Conservation (phyloP, 345 rosid species). For the Streptanthus diversifolius region DNA sequence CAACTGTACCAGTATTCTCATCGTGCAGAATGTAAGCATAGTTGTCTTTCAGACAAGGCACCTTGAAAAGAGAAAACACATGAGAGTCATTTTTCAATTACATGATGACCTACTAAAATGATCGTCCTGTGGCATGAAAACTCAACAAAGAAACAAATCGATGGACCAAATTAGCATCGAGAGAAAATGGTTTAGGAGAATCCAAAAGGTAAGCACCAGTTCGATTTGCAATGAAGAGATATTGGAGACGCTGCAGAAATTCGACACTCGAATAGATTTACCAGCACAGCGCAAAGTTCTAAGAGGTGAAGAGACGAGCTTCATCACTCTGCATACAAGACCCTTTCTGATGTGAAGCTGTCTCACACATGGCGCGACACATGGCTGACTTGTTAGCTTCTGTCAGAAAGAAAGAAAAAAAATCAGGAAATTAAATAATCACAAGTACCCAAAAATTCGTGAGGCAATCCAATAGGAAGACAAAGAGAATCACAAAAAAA, state of each 20-base stretch:
- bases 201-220: slow-evolving; percentile 47
- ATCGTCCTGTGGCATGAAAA: neutral
- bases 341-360: slow-evolving; percentile 85
- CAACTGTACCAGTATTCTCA: slow-evolving; percentile 92
- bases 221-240: slow-evolving; percentile 83
- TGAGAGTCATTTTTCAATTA: neutral
- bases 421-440: too few relatives aligned
- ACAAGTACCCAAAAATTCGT: too few relatives aligned
- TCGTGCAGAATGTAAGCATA: slow-evolving; percentile 92
- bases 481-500: neutral
- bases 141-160: neutral
- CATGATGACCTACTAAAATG: neutral
- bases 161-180: neutral
- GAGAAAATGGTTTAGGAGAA: neutral
- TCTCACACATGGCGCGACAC: slow-evolving; percentile 67
- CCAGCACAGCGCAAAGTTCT: slow-evolving; percentile 83
- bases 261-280: slow-evolving; percentile 67
- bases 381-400: slow-evolving; percentile 50
- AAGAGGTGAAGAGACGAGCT: slow-evolving; percentile 58
- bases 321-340: slow-evolving; percentile 63
- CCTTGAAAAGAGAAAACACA: slow-evolving; percentile 41
- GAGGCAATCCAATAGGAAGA: neutral
- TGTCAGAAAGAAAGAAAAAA: neutral
- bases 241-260: slow-evolving; percentile 78
- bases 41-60: slow-evolving; percentile 89